A percentile compares a stretch with the other conserved stretches of the same genome.
These are phyloP conservation scores for Linnemannia hyalina DNA, from an alignment of 192 early-diverging fungal genomes.

Conservation along the genomic window DNA sequence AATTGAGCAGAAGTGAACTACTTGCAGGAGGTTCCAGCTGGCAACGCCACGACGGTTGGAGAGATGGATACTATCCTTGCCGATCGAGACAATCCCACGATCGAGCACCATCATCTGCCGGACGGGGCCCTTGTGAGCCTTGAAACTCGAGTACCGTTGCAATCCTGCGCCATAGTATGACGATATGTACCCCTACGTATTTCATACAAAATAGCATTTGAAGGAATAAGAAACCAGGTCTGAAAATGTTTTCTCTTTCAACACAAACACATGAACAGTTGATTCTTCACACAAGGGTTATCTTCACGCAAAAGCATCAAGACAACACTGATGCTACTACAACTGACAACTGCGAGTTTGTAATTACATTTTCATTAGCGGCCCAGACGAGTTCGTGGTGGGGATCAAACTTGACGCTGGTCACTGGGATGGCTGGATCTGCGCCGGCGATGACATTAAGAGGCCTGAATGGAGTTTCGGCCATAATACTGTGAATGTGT, in stretches of 20 bases:
- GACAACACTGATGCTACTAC: too few species aligned
- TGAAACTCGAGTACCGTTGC: conserved; percentile 79
- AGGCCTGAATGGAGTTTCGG: conserved; percentile 52
- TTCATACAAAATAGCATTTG: neutral
- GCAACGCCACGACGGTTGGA: conserved; percentile 66
- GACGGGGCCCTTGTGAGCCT: conserved; percentile 73
- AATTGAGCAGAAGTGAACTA: conserved; percentile 48
- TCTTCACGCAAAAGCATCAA: neutral
- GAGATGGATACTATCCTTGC: conserved; percentile 72
- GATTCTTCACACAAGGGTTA: too few species aligned
- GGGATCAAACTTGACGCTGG: conserved; percentile 70
- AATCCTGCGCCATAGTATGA: conserved; percentile 73
- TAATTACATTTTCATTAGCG: conserved; percentile 83
- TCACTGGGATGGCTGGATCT: conserved; percentile 51
- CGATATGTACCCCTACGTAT: conserved; percentile 74
- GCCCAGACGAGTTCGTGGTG: conserved; percentile 89
- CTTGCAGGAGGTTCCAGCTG: conserved; percentile 68
- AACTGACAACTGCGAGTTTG: neutral
- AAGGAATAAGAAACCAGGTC: neutral
- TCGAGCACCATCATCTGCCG: conserved; percentile 74
- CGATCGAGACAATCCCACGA: conserved; percentile 75
- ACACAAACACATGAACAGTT: neutral
- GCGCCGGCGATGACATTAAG: conserved; percentile 53
- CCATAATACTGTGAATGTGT: conserved; percentile 17
- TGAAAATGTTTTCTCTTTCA: neutral